Percentiles rank a stretch among this genome's conserved stretches.
Conservation (phyloP, 129 eudicot species). For the Ambrosia artemisiifolia region DNA sequence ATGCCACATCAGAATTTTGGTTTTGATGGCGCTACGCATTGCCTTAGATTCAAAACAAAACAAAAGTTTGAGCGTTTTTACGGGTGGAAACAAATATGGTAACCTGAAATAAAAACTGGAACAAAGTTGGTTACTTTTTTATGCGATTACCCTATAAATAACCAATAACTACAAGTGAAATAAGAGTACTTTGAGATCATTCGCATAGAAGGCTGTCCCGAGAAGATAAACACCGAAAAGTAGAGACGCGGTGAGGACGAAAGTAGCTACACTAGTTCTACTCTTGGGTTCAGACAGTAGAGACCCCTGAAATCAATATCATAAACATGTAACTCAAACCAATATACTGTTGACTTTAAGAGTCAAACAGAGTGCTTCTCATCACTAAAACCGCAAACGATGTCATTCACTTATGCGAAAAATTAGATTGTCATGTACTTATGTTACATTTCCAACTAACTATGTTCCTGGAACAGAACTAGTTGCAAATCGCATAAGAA, state of each 20-base stretch:
- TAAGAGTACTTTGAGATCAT: constrained; percentile 44
- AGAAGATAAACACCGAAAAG: constrained; percentile 49
- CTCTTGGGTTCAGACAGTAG: constrained; percentile 43
- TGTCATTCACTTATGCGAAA: background rate
- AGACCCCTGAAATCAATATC: constrained; percentile 35
- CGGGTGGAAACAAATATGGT: background rate
- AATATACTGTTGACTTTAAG: constrained; percentile 12
- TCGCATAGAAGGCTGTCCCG: constrained; percentile 44
- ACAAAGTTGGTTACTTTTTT: background rate
- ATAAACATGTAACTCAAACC: background rate
- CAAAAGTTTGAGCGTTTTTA: background rate
- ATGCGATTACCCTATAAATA: background rate
- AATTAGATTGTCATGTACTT: background rate
- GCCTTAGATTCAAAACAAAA: background rate
- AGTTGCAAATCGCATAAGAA: background rate
- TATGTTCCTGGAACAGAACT: constrained; percentile 8
- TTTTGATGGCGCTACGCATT: background rate
- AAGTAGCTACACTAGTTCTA: constrained; percentile 40
- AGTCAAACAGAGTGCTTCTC: background rate
- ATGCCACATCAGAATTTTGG: background rate
- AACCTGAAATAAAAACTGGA: background rate
- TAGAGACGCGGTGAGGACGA: constrained; percentile 38
- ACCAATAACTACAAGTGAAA: background rate
- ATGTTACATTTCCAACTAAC: background rate
- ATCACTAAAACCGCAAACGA: background rate